A percentile compares a stretch with the other conserved stretches of the same genome.
These are phyloP conservation scores for Plasmodium cynomolgi DNA, from an alignment of 169 alveolate species.

Conservation along the genomic window DNA sequence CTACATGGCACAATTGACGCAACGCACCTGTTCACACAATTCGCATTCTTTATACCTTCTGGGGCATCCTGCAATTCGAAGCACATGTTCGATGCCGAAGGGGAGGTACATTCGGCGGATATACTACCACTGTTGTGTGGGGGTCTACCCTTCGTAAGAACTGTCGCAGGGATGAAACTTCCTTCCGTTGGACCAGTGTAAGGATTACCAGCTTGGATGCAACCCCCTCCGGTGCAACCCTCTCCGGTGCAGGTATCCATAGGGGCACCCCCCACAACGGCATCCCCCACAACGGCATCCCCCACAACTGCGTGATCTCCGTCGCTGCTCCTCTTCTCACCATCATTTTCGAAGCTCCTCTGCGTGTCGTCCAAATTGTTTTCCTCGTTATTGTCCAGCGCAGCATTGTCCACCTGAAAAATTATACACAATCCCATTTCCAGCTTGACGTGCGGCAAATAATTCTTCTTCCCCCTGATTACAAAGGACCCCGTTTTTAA, in stretches of 20 bases:
- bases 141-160: not conserved
- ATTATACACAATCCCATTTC: constrained; percentile 95
- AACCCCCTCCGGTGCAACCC: too few species aligned
- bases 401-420: constrained; percentile 74
- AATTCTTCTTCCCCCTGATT: constrained; percentile 97
- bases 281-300: not conserved
- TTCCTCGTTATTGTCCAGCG: not conserved
- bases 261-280: too few species aligned
- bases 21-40: not conserved
- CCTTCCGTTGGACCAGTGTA: not conserved
- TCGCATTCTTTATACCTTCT: not conserved
- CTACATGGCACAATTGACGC: not conserved
- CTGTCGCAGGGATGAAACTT: not conserved
- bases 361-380: not conserved
- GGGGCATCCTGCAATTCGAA: not conserved
- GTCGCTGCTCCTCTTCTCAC: not conserved
- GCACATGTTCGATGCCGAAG: not conserved
- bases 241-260: not conserved
- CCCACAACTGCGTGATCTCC: not conserved
- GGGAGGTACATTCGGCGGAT: not conserved
- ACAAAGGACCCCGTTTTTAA: constrained; percentile 95
- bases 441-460: constrained; percentile 90
- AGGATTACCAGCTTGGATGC: not conserved
- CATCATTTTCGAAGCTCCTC: not conserved
- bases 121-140: not conserved